Evolutionary conservation across 2,329 filamentous ascomycete species (phyloP), one percentile per base, ranked within the genome.

Genomic region (Hypoxylon sp.): DNA sequence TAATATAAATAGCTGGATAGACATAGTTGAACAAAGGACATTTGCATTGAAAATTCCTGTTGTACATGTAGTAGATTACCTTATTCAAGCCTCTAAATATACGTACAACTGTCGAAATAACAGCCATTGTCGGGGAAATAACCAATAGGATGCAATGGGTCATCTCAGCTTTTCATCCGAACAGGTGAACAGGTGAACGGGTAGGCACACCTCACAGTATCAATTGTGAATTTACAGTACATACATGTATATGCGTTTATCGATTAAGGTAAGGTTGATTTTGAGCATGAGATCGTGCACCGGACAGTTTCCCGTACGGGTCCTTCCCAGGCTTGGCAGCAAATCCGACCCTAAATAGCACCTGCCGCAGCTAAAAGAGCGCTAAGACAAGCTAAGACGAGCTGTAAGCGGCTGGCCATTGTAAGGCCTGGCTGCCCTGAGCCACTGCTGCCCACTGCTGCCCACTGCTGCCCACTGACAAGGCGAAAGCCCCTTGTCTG

Each of bases 141-240:
- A 6, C 65, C 65, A 68, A 68, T 68, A 65, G 65, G 65, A 62
- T 65, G 53, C 21, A 39, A 27, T 43, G 61, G 53, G 34, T 58
- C 14, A 46, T 3, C 53, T 46, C 53, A 59, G 46, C 37, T 50
- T 63, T 59, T 68, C 55, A 59, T 63, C 59, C 52, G 63, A 68
- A 63, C 59, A 27, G 30, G 30, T 14, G 30, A 16, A 5, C 12
- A 16, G 37, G 52, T 8, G 2, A 41, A 19, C 34, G 58, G 50
- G 34, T 47, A 48, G 45, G 12, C 27, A 37, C 48, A 16, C 14
- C 23, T 57, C 16, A 41, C n/a, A 41, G 16, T 14, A 5, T 14
- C 12, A 37, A 8, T n/a, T n/a, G n/a, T n/a, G n/a, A n/a, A n/a
- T n/a, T n/a, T 27, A 27, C 30, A 34, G 30, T 14, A 58, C 34